A percentile compares a stretch with the other conserved stretches of the same genome.
Conservation (phyloP, 768 basidiomycete genomes). For the Austroboletus festivus region DNA sequence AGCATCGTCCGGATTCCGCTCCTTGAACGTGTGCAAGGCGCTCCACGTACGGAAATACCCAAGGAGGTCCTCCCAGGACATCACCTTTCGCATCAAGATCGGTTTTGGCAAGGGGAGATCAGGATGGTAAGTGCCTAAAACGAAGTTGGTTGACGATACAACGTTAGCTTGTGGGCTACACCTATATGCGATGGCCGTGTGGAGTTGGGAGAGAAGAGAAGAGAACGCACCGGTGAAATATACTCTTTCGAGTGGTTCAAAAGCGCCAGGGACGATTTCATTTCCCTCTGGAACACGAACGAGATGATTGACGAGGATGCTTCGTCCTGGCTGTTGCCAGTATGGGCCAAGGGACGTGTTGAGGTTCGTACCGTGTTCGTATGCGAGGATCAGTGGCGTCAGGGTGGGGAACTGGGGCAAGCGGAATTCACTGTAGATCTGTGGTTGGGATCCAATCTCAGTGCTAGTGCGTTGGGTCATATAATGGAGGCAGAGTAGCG, state of each 20-base stretch:
- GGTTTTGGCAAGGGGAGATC: slow-evolving; percentile 31
- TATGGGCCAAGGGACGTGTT: slow-evolving; percentile 60
- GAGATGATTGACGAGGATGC: slow-evolving; percentile 69
- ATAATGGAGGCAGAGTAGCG: too few relatives aligned
- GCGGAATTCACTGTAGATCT: slow-evolving; percentile 73
- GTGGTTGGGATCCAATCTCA: neutral
- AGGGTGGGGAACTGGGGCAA: slow-evolving; percentile 57
- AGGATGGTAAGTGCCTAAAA: slow-evolving; percentile 41
- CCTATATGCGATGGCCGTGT: neutral
- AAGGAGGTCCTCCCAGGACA: slow-evolving; percentile 65
- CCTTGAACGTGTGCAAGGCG: slow-evolving; percentile 64
- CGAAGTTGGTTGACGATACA: neutral
- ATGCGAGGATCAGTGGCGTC: slow-evolving; percentile 56
- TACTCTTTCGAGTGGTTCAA: slow-evolving; percentile 45
- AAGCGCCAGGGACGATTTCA: slow-evolving; percentile 28
- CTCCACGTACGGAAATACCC: slow-evolving; percentile 72
- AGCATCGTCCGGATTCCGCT: slow-evolving; percentile 57
- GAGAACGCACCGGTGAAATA: slow-evolving; percentile 55
- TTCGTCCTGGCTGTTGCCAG: slow-evolving; percentile 80
- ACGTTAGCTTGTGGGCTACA: neutral
- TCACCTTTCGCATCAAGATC: slow-evolving; percentile 55
- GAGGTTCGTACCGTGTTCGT: slow-evolving; percentile 58
- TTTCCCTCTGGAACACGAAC: slow-evolving; percentile 61
- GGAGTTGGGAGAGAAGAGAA: neutral
- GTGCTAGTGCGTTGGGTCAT: too few relatives aligned